Conservation (phyloP, 2,329 filamentous ascomycete species). For the Sporothrix globosa region DNA sequence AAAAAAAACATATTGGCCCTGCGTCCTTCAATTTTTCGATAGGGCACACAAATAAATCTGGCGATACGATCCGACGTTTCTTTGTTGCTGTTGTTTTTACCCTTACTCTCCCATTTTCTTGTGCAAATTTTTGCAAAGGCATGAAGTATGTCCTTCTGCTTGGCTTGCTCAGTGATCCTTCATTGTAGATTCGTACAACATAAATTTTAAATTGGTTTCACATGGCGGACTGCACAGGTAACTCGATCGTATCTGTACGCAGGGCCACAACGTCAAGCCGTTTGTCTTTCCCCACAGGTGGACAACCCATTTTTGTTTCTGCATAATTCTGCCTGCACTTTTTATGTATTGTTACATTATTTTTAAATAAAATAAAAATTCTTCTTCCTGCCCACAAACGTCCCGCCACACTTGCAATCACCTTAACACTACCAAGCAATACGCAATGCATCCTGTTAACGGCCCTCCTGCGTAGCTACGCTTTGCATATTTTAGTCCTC, state of each 20-base stretch:
- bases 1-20: neutral
- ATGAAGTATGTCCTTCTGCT: neutral
- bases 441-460: conserved; percentile 20
- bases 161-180: neutral
- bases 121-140: neutral
- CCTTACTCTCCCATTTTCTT: neutral
- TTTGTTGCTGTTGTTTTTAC: neutral
- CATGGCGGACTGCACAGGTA: conserved; percentile 25
- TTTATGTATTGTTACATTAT: neutral
- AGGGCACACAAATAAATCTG: conserved; percentile 18
- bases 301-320: conserved; percentile 6
- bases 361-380: neutral
- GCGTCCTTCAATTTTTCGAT: neutral
- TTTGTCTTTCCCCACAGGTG: conserved; percentile 20
- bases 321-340: neutral
- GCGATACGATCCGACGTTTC: neutral
- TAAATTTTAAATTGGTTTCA: conserved; percentile 17
- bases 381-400: neutral
- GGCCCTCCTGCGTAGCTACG: conserved; percentile 21
- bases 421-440: neutral
- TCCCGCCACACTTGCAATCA: neutral
- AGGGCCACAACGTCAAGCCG: conserved; percentile 22
- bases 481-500: conserved; percentile 32
- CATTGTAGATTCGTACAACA: neutral
- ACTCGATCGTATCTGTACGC: conserved; percentile 27